These are phyloP conservation scores for Eutrema japonicum DNA, from an alignment of 345 rosid genomes.

Conservation along the genomic window DNA sequence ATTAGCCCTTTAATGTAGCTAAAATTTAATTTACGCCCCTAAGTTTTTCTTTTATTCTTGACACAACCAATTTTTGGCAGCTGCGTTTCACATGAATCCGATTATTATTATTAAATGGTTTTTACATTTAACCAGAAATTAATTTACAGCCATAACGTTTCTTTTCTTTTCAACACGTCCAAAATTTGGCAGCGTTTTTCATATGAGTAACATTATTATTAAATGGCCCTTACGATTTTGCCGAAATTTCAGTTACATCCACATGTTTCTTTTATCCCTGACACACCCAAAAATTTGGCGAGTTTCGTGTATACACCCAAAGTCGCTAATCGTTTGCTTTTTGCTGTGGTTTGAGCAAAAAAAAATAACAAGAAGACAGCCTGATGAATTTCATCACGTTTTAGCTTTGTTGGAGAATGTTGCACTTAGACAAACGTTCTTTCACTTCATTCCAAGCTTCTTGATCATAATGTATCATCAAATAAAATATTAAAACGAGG, in stretches of 20 bases:
- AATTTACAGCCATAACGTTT: background rate
- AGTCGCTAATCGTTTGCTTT: background rate
- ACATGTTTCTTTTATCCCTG: background rate
- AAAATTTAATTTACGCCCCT: background rate
- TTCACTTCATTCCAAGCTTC: constrained; percentile 82
- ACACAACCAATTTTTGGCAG: background rate
- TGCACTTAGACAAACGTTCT: constrained; percentile 64
- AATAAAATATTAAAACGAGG: background rate
- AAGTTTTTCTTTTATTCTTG: background rate
- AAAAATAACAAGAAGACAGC: constrained; percentile 2
- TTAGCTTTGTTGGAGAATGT: constrained; percentile 56
- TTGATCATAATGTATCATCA: constrained; percentile 2
- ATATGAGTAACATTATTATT: background rate
- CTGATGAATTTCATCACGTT: constrained; percentile 2
- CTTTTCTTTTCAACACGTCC: background rate
- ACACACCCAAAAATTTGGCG: background rate
- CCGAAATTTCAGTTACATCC: background rate
- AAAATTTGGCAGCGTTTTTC: background rate
- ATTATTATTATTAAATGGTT: background rate
- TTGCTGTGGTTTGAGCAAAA: constrained; percentile 1
- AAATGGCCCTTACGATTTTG: background rate
- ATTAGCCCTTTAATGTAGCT: background rate
- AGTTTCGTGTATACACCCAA: background rate
- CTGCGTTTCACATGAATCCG: background rate
- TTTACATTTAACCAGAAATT: background rate